phyloP scores from a whole-genome alignment of 495 filamentous ascomycete genomes.

The Hyaloscypha variabilis region DNA sequence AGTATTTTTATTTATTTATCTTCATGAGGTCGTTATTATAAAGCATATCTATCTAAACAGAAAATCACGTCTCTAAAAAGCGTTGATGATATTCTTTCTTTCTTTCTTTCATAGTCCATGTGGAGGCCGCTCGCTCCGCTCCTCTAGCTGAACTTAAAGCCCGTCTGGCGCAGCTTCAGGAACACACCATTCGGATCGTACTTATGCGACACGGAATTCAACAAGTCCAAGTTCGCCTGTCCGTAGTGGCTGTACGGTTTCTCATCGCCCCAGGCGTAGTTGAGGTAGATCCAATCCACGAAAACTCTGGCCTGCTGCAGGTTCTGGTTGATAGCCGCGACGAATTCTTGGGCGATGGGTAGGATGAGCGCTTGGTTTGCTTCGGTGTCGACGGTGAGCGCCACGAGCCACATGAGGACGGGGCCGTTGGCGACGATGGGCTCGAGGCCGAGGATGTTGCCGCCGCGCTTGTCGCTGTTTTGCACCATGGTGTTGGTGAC shows the following conservation, averaged over 20 bases:
- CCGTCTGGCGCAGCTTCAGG: constrained; percentile 40
- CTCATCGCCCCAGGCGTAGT: constrained; percentile 44
- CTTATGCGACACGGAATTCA: constrained; percentile 40
- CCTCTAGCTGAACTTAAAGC: constrained; percentile 36
- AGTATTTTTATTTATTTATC: too few relatives aligned
- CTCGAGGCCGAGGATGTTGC: constrained; percentile 23
- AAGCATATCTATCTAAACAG: constrained; percentile 8
- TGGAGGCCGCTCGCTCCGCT: too few relatives aligned
- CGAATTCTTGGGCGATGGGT: constrained; percentile 36
- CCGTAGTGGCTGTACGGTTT: constrained; percentile 46
- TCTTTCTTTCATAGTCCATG: constrained; percentile 7
- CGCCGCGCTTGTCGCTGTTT: constrained; percentile 4
- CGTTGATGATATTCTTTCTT: constrained; percentile 13
- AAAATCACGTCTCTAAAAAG: constrained; percentile 16
- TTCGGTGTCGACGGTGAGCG: constrained; percentile 37
- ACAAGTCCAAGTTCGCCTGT: constrained; percentile 31
- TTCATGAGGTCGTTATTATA: constrained; percentile 15
- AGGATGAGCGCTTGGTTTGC: constrained; percentile 35
- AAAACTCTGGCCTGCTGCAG: constrained; percentile 22
- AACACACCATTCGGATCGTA: constrained; percentile 47
- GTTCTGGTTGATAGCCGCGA: constrained; percentile 35
- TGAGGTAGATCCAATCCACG: constrained; percentile 34
- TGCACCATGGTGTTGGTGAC: constrained; percentile 15
- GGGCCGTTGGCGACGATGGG: constrained; percentile 28
- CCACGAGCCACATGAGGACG: constrained; percentile 48